A percentile compares a stretch with the other conserved stretches of the same genome.
Conservation (phyloP, 148 eudicot species). For the Arctostaphylos glauca region DNA sequence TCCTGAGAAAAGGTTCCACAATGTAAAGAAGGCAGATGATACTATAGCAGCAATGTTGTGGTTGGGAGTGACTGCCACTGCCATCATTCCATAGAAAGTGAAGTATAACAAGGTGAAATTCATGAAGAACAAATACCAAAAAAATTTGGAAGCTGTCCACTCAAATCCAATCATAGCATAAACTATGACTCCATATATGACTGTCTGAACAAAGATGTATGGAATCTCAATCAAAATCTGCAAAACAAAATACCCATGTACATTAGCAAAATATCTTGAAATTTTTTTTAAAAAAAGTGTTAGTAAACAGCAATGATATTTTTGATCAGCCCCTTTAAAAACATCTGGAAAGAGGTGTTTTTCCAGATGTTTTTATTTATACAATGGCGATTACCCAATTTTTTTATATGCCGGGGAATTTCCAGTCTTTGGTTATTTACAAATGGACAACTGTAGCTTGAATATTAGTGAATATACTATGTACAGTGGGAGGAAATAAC, state of each 20-base stretch:
- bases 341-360: not conserved
- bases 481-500: no score
- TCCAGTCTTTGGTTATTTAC: no score
- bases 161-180: constrained; percentile 49
- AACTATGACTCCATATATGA: constrained; percentile 37
- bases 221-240: constrained; percentile 45
- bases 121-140: constrained; percentile 47
- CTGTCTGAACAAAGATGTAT: constrained; percentile 28
- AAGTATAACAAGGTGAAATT: constrained; percentile 36
- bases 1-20: constrained; percentile 53
- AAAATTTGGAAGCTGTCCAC: constrained; percentile 44
- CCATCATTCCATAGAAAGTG: constrained; percentile 52
- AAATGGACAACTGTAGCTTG: no score
- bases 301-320: no score
- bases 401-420: no score
- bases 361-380: no score
- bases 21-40: constrained; percentile 27
- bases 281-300: no score
- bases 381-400: not conserved
- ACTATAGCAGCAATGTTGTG: constrained; percentile 32
- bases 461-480: no score
- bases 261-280: not conserved
- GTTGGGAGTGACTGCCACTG: constrained; percentile 45
- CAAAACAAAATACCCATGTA: not conserved
- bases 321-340: no score